phyloP scores from a whole-genome alignment of 495 filamentous ascomycete genomes.

The Penicillium herquei region DNA sequence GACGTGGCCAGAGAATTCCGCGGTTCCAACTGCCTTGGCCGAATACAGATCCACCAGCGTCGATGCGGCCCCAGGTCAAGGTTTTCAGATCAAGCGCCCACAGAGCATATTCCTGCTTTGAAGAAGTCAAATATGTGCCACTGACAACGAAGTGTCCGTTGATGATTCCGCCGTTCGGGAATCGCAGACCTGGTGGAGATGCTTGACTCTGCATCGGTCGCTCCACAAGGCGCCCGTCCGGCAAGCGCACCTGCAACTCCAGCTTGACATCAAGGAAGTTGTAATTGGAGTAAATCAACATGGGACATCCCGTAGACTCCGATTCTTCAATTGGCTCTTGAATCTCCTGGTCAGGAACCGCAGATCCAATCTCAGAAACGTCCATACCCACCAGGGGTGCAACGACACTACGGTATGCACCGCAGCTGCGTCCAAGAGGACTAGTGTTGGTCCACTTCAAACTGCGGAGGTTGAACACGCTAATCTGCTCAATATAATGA shows the following conservation, averaged over 20 bases:
- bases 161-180: slow-evolving; percentile 92
- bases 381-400: slow-evolving; percentile 71
- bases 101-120: slow-evolving; percentile 96
- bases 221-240: slow-evolving; percentile 82
- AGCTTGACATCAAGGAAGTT: slow-evolving; percentile 97
- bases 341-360: slow-evolving; percentile 35
- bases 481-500: slow-evolving; percentile 97
- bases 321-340: slow-evolving; percentile 38
- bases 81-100: slow-evolving; percentile 91
- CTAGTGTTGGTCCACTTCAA: slow-evolving; percentile 92
- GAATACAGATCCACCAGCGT: slow-evolving; percentile 92
- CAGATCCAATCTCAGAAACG: slow-evolving; percentile 68
- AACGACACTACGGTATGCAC: slow-evolving; percentile 93
- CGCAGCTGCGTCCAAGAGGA: slow-evolving; percentile 81
- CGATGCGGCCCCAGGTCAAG: slow-evolving; percentile 90
- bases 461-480: slow-evolving; percentile 95
- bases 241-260: slow-evolving; percentile 81
- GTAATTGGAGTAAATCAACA: slow-evolving; percentile 99
- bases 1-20: slow-evolving; percentile 85
- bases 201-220: slow-evolving; percentile 84
- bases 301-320: slow-evolving; percentile 65
- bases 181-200: slow-evolving; percentile 87
- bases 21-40: slow-evolving; percentile 96
- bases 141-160: slow-evolving; percentile 95
- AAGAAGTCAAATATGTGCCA: slow-evolving; percentile 94